Evolutionary conservation across 108 stramenopile genomes (phyloP).

Genomic region (Skeletonema potamos): DNA sequence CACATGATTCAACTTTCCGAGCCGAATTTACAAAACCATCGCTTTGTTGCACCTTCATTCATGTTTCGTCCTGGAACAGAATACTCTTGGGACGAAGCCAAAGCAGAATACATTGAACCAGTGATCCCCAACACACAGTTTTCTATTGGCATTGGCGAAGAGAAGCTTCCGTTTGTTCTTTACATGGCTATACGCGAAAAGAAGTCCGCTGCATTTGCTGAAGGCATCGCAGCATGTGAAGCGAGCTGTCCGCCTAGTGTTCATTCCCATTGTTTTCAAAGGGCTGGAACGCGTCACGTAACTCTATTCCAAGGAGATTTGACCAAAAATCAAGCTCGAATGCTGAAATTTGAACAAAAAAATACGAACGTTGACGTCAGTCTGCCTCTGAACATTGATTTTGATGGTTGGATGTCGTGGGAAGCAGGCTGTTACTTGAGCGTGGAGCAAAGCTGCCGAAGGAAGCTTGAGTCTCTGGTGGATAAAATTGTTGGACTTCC

Average conservation of each 20-base stretch:
- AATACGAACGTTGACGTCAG: not conserved
- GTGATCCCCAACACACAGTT: not conserved
- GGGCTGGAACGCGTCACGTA: not conserved
- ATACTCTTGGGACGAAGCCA: slow-evolving; percentile 58
- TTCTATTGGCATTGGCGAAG: not conserved
- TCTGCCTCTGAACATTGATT: not conserved
- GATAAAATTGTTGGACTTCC: not conserved
- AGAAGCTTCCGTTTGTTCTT: not conserved
- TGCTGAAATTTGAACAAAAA: not conserved
- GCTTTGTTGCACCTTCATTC: slow-evolving; percentile 80
- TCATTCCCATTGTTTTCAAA: not conserved
- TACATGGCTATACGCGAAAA: not conserved
- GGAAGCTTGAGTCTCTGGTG: not conserved
- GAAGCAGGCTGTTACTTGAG: not conserved
- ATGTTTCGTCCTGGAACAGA: slow-evolving; percentile 59
- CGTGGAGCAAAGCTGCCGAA: not conserved
- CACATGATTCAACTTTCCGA: slow-evolving; percentile 66
- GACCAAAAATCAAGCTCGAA: not conserved
- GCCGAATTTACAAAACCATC: slow-evolving; percentile 23
- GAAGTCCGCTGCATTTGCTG: not conserved
- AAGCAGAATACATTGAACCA: not conserved
- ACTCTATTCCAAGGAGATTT: not conserved
- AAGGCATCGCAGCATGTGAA: not conserved
- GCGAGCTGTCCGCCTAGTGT: not conserved
- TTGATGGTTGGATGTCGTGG: not conserved